phyloP scores from a whole-genome alignment of 2,329 filamentous ascomycete species.

The Penicillium sp. region DNA sequence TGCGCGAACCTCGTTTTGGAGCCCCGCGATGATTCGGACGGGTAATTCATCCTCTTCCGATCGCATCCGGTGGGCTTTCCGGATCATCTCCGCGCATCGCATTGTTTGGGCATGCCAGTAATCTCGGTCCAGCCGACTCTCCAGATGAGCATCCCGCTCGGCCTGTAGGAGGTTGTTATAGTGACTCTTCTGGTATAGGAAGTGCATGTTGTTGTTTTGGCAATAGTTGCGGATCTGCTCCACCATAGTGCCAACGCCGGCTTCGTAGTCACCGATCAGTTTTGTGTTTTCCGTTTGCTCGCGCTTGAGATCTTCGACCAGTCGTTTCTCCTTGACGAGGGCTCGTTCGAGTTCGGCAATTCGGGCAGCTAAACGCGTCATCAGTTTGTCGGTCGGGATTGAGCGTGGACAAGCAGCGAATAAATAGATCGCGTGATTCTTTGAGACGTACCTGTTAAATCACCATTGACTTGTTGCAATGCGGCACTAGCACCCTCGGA shows the following conservation, averaged over 20 bases:
- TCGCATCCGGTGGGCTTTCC: constrained; percentile 48
- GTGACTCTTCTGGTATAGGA: constrained; percentile 47
- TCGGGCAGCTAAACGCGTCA: constrained; percentile 38
- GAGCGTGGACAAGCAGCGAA: too few relatives aligned
- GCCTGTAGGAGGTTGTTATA: constrained; percentile 53
- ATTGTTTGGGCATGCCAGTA: constrained; percentile 51
- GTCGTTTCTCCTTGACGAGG: constrained; percentile 46
- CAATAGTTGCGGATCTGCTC: constrained; percentile 53
- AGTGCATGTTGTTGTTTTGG: constrained; percentile 50
- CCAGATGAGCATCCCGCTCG: constrained; percentile 51
- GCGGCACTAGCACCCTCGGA: constrained; percentile 40
- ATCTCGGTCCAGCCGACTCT: constrained; percentile 50
- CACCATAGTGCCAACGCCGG: constrained; percentile 47
- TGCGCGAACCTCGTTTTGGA: constrained; percentile 51
- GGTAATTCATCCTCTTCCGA: constrained; percentile 50
- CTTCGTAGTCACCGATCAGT: constrained; percentile 50
- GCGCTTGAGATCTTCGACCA: constrained; percentile 43
- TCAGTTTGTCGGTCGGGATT: not conserved
- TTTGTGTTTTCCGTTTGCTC: constrained; percentile 51
- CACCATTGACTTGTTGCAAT: constrained; percentile 46
- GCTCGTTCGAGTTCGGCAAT: constrained; percentile 51
- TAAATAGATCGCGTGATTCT: not conserved
- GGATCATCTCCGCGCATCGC: constrained; percentile 50
- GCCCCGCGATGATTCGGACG: constrained; percentile 44
- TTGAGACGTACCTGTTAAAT: constrained; percentile 39